Base-by-base conservation (phyloP, 805 yeast species). In the Wickerhamomyces bovis region DNA sequence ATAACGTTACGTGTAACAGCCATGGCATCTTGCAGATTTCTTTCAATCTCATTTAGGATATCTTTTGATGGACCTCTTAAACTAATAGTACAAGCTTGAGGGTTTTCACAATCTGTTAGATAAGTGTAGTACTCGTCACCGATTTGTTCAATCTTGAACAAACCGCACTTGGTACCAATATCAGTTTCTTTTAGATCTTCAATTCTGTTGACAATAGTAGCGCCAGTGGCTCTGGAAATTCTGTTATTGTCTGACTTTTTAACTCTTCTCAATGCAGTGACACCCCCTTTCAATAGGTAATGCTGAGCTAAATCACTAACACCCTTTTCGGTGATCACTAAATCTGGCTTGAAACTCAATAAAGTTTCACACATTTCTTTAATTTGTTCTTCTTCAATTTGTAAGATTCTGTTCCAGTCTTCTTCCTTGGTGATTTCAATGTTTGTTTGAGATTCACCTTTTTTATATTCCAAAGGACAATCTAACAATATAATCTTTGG, bases 371-470 rank as follows among this genome's bases (percentile, higher is more conserved):
- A 90, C 74, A 92, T 72, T 46, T 77, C 60, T 62, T 85, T 85
- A 52, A 94, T 90, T 71, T 94, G 99, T 67, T 94, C 99, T 71
- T 94, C 99, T 71, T 94, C 99, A 63, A 94, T 92, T 71, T 92
- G 89, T 60, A 94, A 73, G 53, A 94, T 80, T 67, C 98, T 81
- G 65, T 83, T 84, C 98, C 98, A 94, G 70, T 94, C 99, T 52
- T 82, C 86, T 68, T 92, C 98, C 61, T 89, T 89, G 39, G 96
- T 85, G 67, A 94, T 90, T 72, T 94, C 99, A 56, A 94, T 88
- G 69, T 94, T 92, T 45, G 98, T 94, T 68, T 94, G 99, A 3
- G 97, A 89, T 71, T 94, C 99, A 54, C 99, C 99, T 76, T 94
- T 94, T 73, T 94, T 94, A 72, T 94, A 94, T 70, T 94, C 99